phyloP scores from a whole-genome alignment of 2,329 filamentous ascomycete species.

The Westerdykella sp. region DNA sequence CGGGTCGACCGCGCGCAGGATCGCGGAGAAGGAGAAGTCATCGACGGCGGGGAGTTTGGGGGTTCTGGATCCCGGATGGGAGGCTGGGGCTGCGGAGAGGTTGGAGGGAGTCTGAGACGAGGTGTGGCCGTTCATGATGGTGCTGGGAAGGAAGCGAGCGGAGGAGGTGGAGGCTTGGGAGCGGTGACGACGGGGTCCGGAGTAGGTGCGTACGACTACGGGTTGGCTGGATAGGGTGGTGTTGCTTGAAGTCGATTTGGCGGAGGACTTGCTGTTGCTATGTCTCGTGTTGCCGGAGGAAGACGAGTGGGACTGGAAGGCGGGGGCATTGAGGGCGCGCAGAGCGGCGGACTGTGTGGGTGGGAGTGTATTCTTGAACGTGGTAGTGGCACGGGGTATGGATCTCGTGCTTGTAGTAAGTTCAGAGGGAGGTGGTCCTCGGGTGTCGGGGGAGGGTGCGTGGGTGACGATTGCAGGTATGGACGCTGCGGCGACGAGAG shows the following conservation, averaged over 20 bases:
- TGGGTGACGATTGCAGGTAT: conserved; percentile 25
- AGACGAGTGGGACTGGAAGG: conserved; percentile 27
- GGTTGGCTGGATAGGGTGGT: conserved; percentile 40
- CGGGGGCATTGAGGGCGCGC: conserved; percentile 35
- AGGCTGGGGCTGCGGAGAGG: conserved; percentile 27
- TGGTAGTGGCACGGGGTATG: conserved; percentile 32
- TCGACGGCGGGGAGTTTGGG: conserved; percentile 42
- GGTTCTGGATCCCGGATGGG: conserved; percentile 7
- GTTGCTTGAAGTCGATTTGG: conserved; percentile 35
- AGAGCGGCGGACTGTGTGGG: conserved; percentile 35
- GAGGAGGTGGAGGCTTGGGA: too few species aligned
- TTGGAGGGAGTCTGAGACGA: conserved; percentile 16
- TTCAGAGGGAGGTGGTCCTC: conserved; percentile 22
- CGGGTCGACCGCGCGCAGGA: conserved; percentile 51
- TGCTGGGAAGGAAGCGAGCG: conserved; percentile 17
- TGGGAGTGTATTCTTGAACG: conserved; percentile 32
- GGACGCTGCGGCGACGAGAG: conserved; percentile 9
- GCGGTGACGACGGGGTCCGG: conserved; percentile 24
- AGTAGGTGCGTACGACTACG: conserved; percentile 41
- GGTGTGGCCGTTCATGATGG: conserved; percentile 21
- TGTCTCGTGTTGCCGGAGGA: conserved; percentile 18
- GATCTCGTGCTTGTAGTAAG: conserved; percentile 28
- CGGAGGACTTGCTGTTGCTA: conserved; percentile 15
- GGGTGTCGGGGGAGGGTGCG: conserved; percentile 24
- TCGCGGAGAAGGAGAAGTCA: conserved; percentile 52